Percentiles rank a stretch among this genome's conserved stretches.
phyloP scores from a whole-genome alignment of 176 grass and related monocot species.

The Oryza punctata region DNA sequence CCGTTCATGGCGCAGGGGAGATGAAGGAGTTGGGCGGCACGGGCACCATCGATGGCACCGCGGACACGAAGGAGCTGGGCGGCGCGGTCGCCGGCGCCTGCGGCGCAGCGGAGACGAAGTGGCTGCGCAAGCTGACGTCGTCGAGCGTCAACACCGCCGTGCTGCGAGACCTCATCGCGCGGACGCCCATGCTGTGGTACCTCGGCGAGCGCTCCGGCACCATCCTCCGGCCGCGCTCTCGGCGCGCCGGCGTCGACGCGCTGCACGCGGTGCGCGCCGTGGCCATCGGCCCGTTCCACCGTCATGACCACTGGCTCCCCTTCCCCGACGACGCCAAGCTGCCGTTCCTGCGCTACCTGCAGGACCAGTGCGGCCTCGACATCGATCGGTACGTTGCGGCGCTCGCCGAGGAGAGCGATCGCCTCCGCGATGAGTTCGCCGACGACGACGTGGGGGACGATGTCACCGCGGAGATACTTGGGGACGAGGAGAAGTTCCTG shows the following conservation, averaged over 20 bases:
- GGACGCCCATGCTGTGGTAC: conserved; percentile 57
- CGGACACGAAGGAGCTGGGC: not conserved
- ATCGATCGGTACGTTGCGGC: not conserved
- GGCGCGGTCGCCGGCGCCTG: too few relatives aligned
- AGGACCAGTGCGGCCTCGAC: conserved; percentile 39
- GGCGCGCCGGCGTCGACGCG: conserved; percentile 2
- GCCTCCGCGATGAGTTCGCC: conserved; percentile 47
- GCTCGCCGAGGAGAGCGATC: conserved; percentile 19
- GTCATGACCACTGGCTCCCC: conserved; percentile 1
- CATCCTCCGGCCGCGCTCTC: conserved; percentile 42
- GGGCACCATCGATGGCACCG: not conserved
- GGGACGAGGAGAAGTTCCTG: conserved; percentile 31
- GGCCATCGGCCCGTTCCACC: conserved; percentile 62
- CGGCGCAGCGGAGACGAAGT: conserved; percentile 1
- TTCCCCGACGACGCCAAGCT: conserved; percentile 52
- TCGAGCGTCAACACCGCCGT: conserved; percentile 46
- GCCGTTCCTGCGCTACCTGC: conserved; percentile 45
- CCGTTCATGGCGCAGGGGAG: not conserved
- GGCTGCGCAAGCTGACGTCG: conserved; percentile 57
- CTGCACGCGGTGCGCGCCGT: conserved; percentile 54
- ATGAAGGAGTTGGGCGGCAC: not conserved
- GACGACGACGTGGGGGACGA: not conserved
- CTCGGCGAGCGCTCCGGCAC: conserved; percentile 42
- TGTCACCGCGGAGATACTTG: not conserved
- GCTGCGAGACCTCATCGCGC: conserved; percentile 45